Percentiles rank a stretch among this genome's conserved stretches.
Evolutionary conservation across 2,329 filamentous ascomycete genomes (phyloP).

Genomic region (Venturia nashicola): DNA sequence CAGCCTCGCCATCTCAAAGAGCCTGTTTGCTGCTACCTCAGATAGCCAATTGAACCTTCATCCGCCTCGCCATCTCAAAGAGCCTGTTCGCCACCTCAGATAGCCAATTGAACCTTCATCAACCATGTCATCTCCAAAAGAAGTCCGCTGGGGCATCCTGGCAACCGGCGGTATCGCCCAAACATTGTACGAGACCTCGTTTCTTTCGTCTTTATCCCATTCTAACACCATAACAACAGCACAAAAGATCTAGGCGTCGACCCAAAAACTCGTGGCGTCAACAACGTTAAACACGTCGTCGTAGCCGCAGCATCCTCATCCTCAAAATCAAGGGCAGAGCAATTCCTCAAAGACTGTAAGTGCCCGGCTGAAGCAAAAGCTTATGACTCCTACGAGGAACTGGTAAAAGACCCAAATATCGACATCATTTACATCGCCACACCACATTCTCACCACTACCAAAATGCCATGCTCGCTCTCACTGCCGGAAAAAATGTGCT

Average conservation of each 20-base stretch:
- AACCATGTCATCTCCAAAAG: slow-evolving; percentile 17
- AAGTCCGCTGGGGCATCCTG: slow-evolving; percentile 33
- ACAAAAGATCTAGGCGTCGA: slow-evolving; percentile 60
- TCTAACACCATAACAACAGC: background rate
- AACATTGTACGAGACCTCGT: slow-evolving; percentile 24
- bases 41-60: background rate
- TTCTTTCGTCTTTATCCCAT: background rate
- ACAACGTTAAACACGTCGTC: slow-evolving; percentile 64
- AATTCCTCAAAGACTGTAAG: slow-evolving; percentile 60
- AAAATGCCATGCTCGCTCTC: slow-evolving; percentile 76
- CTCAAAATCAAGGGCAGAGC: slow-evolving; percentile 53
- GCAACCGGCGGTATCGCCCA: slow-evolving; percentile 36
- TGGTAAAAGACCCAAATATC: slow-evolving; percentile 65
- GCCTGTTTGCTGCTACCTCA: background rate
- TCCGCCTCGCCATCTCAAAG: background rate
- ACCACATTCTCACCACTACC: slow-evolving; percentile 86
- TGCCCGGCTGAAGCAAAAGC: slow-evolving; percentile 56
- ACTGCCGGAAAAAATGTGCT: slow-evolving; percentile 78
- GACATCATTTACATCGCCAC: slow-evolving; percentile 85
- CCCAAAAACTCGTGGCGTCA: slow-evolving; percentile 54
- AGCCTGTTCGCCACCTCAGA: background rate
- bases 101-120: background rate
- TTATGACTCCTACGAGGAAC: slow-evolving; percentile 72
- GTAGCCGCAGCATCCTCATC: slow-evolving; percentile 71
- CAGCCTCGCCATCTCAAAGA: background rate